Conservation (phyloP, 1,284 basidiomycete species). For the Pseudomicrostroma phylloplanum region DNA sequence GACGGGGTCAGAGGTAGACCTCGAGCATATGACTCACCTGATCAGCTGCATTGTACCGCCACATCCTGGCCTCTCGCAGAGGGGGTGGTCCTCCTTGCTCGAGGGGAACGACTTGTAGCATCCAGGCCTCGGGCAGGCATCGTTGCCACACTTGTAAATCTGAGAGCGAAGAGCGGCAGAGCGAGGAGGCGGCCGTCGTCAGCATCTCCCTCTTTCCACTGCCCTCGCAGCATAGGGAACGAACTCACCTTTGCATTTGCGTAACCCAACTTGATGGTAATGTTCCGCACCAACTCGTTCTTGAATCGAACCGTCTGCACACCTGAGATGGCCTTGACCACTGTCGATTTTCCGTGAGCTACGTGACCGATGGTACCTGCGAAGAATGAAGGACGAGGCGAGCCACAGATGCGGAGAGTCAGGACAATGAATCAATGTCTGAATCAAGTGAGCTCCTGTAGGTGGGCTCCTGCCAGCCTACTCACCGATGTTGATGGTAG, state of each 20-base stretch:
- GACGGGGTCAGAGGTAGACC: not conserved
- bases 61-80: slow-evolving; percentile 88
- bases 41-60: slow-evolving; percentile 71
- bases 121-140: slow-evolving; percentile 82
- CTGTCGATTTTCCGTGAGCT: slow-evolving; percentile 91
- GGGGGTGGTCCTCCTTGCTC: slow-evolving; percentile 85
- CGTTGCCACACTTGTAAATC: slow-evolving; percentile 97
- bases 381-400: not conserved
- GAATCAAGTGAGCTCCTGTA: not conserved
- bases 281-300: slow-evolving; percentile 80
- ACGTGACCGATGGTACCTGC: slow-evolving; percentile 50
- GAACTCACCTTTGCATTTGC: slow-evolving; percentile 85
- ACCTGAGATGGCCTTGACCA: slow-evolving; percentile 98
- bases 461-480: slow-evolving; percentile 5
- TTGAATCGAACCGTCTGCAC: slow-evolving; percentile 98
- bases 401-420: no score
- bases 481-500: slow-evolving; percentile 53
- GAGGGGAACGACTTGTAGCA: slow-evolving; percentile 91
- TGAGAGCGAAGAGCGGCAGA: slow-evolving; percentile 48
- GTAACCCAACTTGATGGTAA: slow-evolving; percentile 97
- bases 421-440: no score
- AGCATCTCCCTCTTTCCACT: not conserved
- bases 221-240: no score
- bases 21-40: slow-evolving; percentile 57
- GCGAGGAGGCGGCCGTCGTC: not conserved